phyloP scores from a whole-genome alignment of 495 filamentous ascomycete species.

The Cladorrhinum samala region DNA sequence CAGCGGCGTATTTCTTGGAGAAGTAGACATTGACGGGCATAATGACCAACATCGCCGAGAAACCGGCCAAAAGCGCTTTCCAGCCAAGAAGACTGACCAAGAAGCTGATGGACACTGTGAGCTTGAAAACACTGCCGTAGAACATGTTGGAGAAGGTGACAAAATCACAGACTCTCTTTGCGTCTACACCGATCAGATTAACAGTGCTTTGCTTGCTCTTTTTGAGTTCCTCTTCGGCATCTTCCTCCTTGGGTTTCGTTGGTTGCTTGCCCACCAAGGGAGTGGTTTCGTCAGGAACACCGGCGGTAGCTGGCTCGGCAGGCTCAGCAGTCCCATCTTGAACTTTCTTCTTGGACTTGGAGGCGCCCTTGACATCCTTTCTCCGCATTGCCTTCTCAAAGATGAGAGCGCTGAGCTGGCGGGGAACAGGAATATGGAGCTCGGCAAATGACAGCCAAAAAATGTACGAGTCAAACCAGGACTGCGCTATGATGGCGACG shows the following conservation, averaged over 20 bases:
- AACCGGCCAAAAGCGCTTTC: slow-evolving; percentile 61
- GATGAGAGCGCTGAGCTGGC: slow-evolving; percentile 64
- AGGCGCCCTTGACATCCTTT: slow-evolving; percentile 61
- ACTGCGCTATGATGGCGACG: slow-evolving; percentile 46
- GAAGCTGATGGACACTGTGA: slow-evolving; percentile 60
- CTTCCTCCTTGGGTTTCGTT: slow-evolving; percentile 36
- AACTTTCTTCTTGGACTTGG: slow-evolving; percentile 24
- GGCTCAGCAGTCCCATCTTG: slow-evolving; percentile 15
- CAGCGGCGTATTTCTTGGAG: slow-evolving; percentile 58
- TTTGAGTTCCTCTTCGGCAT: slow-evolving; percentile 44
- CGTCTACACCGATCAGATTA: slow-evolving; percentile 75
- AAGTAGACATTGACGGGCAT: slow-evolving; percentile 64
- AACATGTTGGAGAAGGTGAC: slow-evolving; percentile 60
- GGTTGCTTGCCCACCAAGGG: slow-evolving; percentile 5
- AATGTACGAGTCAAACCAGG: slow-evolving; percentile 55
- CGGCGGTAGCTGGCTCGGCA: slow-evolving; percentile 20
- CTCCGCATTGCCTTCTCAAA: slow-evolving; percentile 73
- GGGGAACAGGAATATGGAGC: slow-evolving; percentile 58
- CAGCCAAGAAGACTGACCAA: slow-evolving; percentile 66
- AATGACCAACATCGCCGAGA: slow-evolving; percentile 55
- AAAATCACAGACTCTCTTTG: slow-evolving; percentile 67
- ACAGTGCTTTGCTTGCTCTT: slow-evolving; percentile 69
- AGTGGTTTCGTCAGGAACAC: slow-evolving; percentile 14
- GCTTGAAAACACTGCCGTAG: slow-evolving; percentile 50
- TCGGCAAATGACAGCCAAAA: slow-evolving; percentile 62